Conservation (phyloP, 164 flowering plant genomes). For the Vitis labrusca region DNA sequence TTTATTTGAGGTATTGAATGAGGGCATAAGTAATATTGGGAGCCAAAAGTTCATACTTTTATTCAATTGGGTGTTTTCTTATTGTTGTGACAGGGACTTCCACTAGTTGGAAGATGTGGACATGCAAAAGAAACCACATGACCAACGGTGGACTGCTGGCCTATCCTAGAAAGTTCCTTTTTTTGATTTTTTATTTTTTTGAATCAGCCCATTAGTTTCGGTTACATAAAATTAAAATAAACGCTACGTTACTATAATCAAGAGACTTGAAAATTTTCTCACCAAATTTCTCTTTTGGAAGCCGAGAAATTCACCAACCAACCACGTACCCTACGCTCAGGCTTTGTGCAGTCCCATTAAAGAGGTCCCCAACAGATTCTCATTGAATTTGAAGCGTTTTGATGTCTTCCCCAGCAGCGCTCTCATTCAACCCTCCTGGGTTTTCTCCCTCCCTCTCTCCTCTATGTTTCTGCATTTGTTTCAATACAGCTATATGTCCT, state of each 20-base stretch:
- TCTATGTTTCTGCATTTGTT: neutral
- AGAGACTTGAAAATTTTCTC: constrained; percentile 12
- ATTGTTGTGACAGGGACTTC: neutral
- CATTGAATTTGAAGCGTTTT: constrained; percentile 12
- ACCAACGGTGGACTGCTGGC: constrained; percentile 3
- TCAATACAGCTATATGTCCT: neutral
- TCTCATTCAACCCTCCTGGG: constrained; percentile 8
- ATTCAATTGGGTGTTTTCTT: neutral
- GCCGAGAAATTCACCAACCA: constrained; percentile 17
- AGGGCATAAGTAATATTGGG: too few species aligned
- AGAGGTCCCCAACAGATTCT: neutral
- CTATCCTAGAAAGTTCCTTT: constrained; percentile 2
- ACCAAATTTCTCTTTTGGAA: constrained; percentile 7
- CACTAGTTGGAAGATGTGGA: neutral
- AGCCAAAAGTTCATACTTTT: too few species aligned
- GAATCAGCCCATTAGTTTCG: neutral
- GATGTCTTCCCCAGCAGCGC: neutral
- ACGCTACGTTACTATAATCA: constrained; percentile 14
- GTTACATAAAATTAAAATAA: neutral
- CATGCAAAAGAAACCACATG: neutral
- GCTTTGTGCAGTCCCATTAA: neutral
- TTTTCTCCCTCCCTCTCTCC: constrained; percentile 8
- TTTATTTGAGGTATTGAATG: too few species aligned
- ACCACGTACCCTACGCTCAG: constrained; percentile 6
- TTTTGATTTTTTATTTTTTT: neutral